A percentile compares a stretch with the other conserved stretches of the same genome.
These are phyloP conservation scores for Boletus coccyginus DNA, from an alignment of 768 basidiomycete species.

Conservation along the genomic window DNA sequence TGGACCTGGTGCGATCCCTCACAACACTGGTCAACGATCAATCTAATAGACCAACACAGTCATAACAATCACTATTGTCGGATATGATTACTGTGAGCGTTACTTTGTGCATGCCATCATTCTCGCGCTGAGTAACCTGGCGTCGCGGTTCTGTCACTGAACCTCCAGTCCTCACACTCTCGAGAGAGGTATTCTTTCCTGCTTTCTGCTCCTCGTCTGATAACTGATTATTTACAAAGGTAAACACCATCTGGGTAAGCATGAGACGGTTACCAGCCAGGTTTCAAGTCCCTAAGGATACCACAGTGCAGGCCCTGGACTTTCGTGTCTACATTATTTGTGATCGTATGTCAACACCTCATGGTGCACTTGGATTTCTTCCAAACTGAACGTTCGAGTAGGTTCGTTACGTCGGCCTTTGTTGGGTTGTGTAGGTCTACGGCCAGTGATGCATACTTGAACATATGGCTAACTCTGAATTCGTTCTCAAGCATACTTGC, in stretches of 20 bases:
- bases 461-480: not conserved
- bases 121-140: not conserved
- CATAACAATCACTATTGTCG: not conserved
- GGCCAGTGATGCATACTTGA: too few species aligned
- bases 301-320: constrained; percentile 4
- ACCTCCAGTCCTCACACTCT: constrained; percentile 4
- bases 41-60: not conserved
- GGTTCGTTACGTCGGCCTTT: not conserved
- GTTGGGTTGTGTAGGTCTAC: not conserved
- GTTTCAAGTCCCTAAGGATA: not conserved
- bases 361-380: not conserved
- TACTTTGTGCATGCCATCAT: not conserved
- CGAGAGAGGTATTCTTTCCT: constrained; percentile 1
- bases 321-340: constrained; percentile 6
- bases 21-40: not conserved
- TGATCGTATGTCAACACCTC: not conserved
- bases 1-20: not conserved
- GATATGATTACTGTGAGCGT: constrained; percentile 7
- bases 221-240: not conserved
- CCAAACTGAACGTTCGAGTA: not conserved
- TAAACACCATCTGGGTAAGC: constrained; percentile 7
- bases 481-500: not conserved
- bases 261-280: not conserved
- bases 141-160: not conserved
- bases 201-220: not conserved